These are phyloP conservation scores for Globisporangium canariense DNA, from an alignment of 352 stramenopile species.

Conservation along the genomic window DNA sequence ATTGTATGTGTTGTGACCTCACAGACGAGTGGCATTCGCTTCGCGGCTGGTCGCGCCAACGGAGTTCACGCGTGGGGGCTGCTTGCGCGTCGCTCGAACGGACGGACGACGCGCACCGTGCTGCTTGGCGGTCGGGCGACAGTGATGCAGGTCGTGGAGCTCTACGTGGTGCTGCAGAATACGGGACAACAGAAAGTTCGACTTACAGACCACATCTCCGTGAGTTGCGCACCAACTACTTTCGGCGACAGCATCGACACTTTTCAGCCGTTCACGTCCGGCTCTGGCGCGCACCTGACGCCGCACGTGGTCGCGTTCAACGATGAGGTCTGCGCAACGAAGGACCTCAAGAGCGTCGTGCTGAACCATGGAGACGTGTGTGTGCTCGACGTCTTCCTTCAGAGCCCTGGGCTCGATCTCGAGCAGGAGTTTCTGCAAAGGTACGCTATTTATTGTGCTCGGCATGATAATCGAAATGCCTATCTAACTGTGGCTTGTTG, in stretches of 20 bases:
- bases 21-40: conserved; percentile 23
- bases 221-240: conserved; percentile 10
- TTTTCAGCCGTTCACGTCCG: conserved; percentile 33
- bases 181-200: conserved; percentile 22
- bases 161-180: conserved; percentile 59
- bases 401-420: conserved; percentile 43
- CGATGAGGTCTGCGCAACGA: conserved; percentile 18
- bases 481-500: not conserved
- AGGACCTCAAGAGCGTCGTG: conserved; percentile 23
- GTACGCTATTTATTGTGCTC: conserved; percentile 18
- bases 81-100: conserved; percentile 50
- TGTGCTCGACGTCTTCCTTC: conserved; percentile 50
- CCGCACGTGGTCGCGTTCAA: conserved; percentile 42
- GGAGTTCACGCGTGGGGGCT: conserved; percentile 37
- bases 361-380: conserved; percentile 45
- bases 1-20: not conserved
- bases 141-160: conserved; percentile 54
- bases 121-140: conserved; percentile 37
- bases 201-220: conserved; percentile 34
- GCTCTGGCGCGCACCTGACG: conserved; percentile 39
- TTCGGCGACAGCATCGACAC: not conserved
- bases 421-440: conserved; percentile 53
- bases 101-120: conserved; percentile 50
- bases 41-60: conserved; percentile 30
- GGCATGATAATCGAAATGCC: not conserved